phyloP scores from a whole-genome alignment of 2,329 filamentous ascomycete genomes.

The Aspergillus sclerotialis region DNA sequence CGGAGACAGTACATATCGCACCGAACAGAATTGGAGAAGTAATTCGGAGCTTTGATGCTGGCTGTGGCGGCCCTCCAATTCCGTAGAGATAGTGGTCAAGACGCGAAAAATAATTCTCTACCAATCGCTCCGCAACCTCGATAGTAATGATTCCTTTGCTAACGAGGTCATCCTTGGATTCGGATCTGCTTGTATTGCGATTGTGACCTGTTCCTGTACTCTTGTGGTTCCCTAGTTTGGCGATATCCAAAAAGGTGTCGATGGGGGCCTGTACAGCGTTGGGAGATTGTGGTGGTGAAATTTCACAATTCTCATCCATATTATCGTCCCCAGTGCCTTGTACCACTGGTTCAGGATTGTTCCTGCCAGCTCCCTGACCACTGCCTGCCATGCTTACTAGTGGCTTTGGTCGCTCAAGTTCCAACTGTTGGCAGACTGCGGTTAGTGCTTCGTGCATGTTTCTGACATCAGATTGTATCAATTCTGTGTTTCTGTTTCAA shows the following conservation, averaged over 20 bases:
- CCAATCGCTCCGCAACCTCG: constrained; percentile 37
- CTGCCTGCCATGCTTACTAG: constrained; percentile 5
- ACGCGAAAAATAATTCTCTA: constrained; percentile 36
- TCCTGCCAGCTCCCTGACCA: constrained; percentile 2
- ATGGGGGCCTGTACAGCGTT: constrained; percentile 29
- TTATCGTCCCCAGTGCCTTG: constrained; percentile 9
- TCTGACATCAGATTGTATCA: constrained; percentile 24
- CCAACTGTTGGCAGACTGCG: constrained; percentile 27
- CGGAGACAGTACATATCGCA: constrained; percentile 41
- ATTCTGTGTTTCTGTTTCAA: constrained; percentile 23
- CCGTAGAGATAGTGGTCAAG: constrained; percentile 44
- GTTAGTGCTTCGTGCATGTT: constrained; percentile 20
- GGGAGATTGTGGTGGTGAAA: constrained; percentile 26
- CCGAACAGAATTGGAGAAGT: constrained; percentile 38
- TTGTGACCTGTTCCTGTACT: constrained; percentile 13
- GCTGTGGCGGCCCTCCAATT: constrained; percentile 35
- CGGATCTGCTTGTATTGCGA: constrained; percentile 15
- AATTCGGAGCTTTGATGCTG: constrained; percentile 33
- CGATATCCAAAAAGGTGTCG: constrained; percentile 30
- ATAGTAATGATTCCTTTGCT: constrained; percentile 36
- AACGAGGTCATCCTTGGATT: constrained; percentile 37
- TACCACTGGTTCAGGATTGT: constrained; percentile 2
- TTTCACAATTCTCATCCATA: constrained; percentile 29
- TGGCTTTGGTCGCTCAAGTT: constrained; percentile 19
- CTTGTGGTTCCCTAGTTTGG: constrained; percentile 20